Conservation (phyloP, 2,329 filamentous ascomycete species). For the Fusarium sacchari region DNA sequence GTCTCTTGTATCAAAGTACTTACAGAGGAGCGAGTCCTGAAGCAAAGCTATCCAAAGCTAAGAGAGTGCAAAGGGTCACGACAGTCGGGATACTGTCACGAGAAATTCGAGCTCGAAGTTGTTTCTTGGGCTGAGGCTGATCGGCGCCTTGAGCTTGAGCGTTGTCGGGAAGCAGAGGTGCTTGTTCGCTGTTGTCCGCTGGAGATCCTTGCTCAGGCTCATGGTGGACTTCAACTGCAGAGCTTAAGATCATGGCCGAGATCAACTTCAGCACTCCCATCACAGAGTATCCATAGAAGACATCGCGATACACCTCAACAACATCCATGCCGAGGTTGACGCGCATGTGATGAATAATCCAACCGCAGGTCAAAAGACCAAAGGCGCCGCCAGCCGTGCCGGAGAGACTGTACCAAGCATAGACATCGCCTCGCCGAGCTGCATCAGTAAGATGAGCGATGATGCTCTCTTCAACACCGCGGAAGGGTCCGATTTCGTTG, state of each 20-base stretch:
- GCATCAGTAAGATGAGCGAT: slow-evolving; percentile 64
- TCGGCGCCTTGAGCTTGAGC: neutral
- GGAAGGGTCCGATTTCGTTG: slow-evolving; percentile 72
- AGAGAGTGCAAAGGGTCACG: slow-evolving; percentile 71
- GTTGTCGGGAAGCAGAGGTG: slow-evolving; percentile 40
- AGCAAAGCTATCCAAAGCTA: slow-evolving; percentile 75
- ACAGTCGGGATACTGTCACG: slow-evolving; percentile 64
- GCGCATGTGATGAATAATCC: slow-evolving; percentile 64
- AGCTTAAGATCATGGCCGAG: slow-evolving; percentile 60
- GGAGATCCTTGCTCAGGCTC: neutral
- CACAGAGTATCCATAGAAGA: slow-evolving; percentile 56
- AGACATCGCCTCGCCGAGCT: slow-evolving; percentile 62
- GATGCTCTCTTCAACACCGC: slow-evolving; percentile 69
- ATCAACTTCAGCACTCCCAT: slow-evolving; percentile 67
- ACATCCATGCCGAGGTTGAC: slow-evolving; percentile 54
- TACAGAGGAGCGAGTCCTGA: slow-evolving; percentile 74
- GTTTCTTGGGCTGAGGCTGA: slow-evolving; percentile 1
- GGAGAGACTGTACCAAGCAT: slow-evolving; percentile 69
- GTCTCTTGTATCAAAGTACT: slow-evolving; percentile 45
- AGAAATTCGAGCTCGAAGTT: slow-evolving; percentile 67
- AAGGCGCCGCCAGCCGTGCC: slow-evolving; percentile 70
- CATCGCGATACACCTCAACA: slow-evolving; percentile 60
- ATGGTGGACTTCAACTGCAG: slow-evolving; percentile 54
- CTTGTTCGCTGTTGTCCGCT: slow-evolving; percentile 23
- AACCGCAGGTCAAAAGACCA: slow-evolving; percentile 69